A percentile compares a stretch with the other conserved stretches of the same genome.
These are phyloP conservation scores for Daphne laureola DNA, from an alignment of 441 rosid species.

Conservation along the genomic window DNA sequence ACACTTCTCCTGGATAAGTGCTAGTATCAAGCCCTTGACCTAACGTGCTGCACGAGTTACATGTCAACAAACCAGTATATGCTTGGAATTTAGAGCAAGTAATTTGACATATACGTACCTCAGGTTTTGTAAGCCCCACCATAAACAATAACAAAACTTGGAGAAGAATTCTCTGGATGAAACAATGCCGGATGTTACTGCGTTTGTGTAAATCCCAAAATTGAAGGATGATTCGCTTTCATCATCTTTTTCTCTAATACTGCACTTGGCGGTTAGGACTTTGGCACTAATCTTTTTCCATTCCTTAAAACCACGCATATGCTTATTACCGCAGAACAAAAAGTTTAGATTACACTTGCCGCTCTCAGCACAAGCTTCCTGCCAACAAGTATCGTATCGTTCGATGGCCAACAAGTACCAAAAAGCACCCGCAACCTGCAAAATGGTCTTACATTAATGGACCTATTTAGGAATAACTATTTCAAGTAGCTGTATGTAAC, in stretches of 20 bases:
- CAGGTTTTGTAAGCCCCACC: constrained; percentile 96
- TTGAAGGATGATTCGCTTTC: constrained; percentile 34
- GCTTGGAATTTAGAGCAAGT: not conserved
- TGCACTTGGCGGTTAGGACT: constrained; percentile 18
- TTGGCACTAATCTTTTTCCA: constrained; percentile 44
- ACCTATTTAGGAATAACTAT: no score
- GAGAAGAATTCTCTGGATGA: constrained; percentile 40
- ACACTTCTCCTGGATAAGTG: constrained; percentile 60
- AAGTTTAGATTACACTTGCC: constrained; percentile 34
- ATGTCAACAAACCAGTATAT: not conserved
- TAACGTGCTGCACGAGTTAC: constrained; percentile 45
- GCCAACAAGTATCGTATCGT: constrained; percentile 73
- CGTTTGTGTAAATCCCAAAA: constrained; percentile 69
- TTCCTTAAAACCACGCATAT: constrained; percentile 25
- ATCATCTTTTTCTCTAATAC: constrained; percentile 25
- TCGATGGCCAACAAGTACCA: constrained; percentile 85
- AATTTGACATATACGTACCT: constrained; percentile 35
- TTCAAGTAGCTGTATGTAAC: no score
- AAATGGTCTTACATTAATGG: not conserved
- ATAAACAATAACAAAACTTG: constrained; percentile 72
- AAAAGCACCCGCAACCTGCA: constrained; percentile 72
- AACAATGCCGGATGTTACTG: constrained; percentile 57
- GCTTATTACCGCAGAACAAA: constrained; percentile 66
- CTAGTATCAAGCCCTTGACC: constrained; percentile 90
- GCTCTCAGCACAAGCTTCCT: constrained; percentile 37